Evolutionary conservation across 2,329 filamentous ascomycete genomes (phyloP), one percentile per base, ranked within the genome.

Genomic region (Beauveria australis): DNA sequence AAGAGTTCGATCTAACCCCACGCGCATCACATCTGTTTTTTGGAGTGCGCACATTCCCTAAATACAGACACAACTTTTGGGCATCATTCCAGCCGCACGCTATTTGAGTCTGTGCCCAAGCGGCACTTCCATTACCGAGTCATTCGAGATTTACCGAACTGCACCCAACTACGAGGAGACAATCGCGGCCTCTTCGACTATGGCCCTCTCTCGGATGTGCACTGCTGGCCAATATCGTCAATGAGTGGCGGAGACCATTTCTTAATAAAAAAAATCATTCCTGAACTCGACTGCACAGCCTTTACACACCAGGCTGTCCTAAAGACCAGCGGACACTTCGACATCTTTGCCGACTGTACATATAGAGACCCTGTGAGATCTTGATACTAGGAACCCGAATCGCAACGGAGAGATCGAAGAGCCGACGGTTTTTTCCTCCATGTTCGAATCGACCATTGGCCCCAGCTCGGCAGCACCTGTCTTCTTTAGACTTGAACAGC

Each of bases 331-430:
- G 87, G 87, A 51, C 87, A 89, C 71, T 86, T 89, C 49, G 86
- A 88, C 70, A 87, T 87, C 71, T 89, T 89, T 69, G 84, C 86
- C 66, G 85, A 88, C 70, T 88, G 82, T 83, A 88, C 88, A 81
- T 78, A 81, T 78, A 86, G 85, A 70, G 86, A 88, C 70, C 84
- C 85, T 46, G 86, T 86, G 75, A 66, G 86, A 86, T 74, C 81
- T 85, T 71, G 78, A 86, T 65, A 88, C 89, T 71, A 81, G 81
- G 69, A 88, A 87, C 70, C 86, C 86, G 24, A 75, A 78, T 30
- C 85, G 81, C 65, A 81, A 81, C 65, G 82, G 81, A 66, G 78
- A 84, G 63, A 76, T 88, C 40, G 75, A 80, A 26, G 81, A 82
- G 28, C 86, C 86, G 1, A 81, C 85, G 46, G 77, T 84, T n/a